Base-by-base conservation (phyloP, 2,329 filamentous ascomycete species). In the Hortaea werneckii region DNA sequence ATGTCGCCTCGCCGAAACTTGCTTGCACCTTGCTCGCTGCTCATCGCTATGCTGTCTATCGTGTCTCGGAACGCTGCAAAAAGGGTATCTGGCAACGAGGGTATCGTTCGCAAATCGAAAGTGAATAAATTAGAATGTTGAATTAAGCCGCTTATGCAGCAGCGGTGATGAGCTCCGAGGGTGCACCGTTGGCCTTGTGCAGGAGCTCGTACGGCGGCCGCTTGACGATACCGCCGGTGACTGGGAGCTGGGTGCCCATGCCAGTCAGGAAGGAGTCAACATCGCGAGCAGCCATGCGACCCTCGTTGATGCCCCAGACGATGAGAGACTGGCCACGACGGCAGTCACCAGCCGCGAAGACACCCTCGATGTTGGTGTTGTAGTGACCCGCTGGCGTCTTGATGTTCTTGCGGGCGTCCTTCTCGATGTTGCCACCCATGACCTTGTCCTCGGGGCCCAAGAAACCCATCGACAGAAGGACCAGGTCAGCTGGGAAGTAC, bases 231-330 rank as follows among this genome's bases (percentile, higher is more conserved):
- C 90, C 90, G 63, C 90, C 90, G 30, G 89, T 94, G 45, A 94
- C 85, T 7, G 90, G 90, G 41, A 96, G 77, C 61, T 78, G 78
- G 48, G 85, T 89, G 62, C 79, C 74, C 44, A 71, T 78, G 52
- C 83, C 79, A 67, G 85, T 86, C 39, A 96, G 82, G 75, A 80
- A 95, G 43, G 87, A 68, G 66, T 96, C 90, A 46, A 95, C 85
- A 67, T 96, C 89, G 51, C 90, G 85, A 59, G 90, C 90, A 58
- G 85, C 83, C 72, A 92, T 86, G 58, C 90, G 85, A 60, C 90
- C 90, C 71, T 96, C 90, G 65, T 96, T 96, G 74, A 96, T 96
- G 65, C 89, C 90, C 87, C 89, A 96, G 55, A 96, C 89, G 68
- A 96, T 95, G 48, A 96, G 75, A 46, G 87, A 94, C 71, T 96